Percentiles rank a stretch among this genome's conserved stretches.
phyloP scores from a whole-genome alignment of 148 eudicot genomes.

The Simmondsia chinensis region DNA sequence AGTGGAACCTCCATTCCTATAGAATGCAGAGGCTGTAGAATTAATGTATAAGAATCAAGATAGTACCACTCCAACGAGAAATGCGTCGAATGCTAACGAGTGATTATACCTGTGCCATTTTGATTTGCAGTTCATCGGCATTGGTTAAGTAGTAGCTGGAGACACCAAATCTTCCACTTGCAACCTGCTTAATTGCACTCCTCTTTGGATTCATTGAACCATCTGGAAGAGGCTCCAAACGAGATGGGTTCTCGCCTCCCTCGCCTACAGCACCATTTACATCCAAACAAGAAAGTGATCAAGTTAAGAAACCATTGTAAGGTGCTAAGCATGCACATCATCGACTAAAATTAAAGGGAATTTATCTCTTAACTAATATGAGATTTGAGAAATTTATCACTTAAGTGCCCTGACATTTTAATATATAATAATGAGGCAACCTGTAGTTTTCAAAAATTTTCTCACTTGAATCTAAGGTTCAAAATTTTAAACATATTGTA shows the following conservation, averaged over 20 bases:
- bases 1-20: constrained; percentile 50
- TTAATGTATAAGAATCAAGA: constrained; percentile 14
- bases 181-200: constrained; percentile 97
- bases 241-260: constrained; percentile 99
- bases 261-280: constrained; percentile 46
- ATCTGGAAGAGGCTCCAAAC: constrained; percentile 81
- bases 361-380: no score
- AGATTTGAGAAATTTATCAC: no score
- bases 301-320: no score
- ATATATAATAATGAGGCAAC: no score
- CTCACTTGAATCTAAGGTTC: no score
- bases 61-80: not conserved
- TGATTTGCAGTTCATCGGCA: constrained; percentile 96
- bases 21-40: constrained; percentile 25
- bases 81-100: not conserved
- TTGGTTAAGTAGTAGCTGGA: constrained; percentile 96
- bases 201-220: constrained; percentile 91
- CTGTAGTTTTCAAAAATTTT: no score
- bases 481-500: no score
- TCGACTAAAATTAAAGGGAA: no score
- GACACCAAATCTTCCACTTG: constrained; percentile 99
- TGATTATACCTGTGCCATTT: constrained; percentile 94
- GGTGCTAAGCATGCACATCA: no score
- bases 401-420: no score
- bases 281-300: not conserved